Evolutionary conservation across 2,329 filamentous ascomycete species (phyloP).

Genomic region (Diaporthe sp.): DNA sequence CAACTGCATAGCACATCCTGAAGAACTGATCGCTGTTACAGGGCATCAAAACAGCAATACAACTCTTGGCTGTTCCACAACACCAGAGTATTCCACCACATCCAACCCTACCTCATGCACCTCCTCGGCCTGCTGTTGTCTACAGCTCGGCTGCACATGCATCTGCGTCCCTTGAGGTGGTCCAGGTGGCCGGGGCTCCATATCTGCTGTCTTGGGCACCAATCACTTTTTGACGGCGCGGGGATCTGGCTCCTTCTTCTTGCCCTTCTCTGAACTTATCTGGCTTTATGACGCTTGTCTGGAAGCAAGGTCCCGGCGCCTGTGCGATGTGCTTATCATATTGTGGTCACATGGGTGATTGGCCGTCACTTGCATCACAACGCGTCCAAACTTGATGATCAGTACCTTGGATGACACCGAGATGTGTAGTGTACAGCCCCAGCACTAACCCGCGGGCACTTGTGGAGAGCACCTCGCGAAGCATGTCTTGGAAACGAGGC

Average conservation of each 20-base stretch:
- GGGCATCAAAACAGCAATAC: not conserved
- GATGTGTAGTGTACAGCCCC: not conserved
- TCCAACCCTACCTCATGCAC: not conserved
- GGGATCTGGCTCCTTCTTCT: not conserved
- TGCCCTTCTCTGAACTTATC: too few relatives aligned
- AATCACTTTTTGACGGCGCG: not conserved
- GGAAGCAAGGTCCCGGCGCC: not conserved
- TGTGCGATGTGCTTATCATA: not conserved
- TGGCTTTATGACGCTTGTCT: not conserved
- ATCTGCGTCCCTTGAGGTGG: not conserved
- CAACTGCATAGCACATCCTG: not conserved
- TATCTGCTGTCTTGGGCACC: not conserved
- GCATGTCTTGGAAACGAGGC: not conserved
- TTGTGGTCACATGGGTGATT: not conserved
- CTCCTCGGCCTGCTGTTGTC: not conserved
- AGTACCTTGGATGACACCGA: not conserved
- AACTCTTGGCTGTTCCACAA: not conserved
- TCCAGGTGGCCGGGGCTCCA: not conserved
- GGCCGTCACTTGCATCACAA: constrained; percentile 7
- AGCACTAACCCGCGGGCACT: not conserved
- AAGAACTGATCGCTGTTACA: not conserved
- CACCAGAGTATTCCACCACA: not conserved
- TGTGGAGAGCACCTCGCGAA: not conserved
- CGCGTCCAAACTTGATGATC: not conserved
- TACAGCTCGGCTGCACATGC: not conserved